phyloP scores from a whole-genome alignment of 306 rosid genomes.

The Leucaena leucocephala region DNA sequence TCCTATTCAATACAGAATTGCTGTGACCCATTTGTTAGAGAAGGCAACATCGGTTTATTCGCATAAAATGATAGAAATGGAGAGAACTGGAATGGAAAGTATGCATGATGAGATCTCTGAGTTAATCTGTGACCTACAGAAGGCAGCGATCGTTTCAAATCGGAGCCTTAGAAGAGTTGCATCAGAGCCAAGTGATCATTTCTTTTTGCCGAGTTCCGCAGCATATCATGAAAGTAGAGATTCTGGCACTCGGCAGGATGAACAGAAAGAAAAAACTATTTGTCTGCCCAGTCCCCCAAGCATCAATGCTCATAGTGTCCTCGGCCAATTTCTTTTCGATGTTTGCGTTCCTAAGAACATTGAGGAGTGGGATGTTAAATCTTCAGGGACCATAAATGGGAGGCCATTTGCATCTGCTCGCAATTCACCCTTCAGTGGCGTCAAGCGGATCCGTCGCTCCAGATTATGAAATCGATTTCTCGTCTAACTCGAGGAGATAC shows the following conservation, averaged over 20 bases:
- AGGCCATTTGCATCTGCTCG: slow-evolving; percentile 61
- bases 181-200: slow-evolving; percentile 62
- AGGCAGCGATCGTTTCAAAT: slow-evolving; percentile 67
- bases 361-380: slow-evolving; percentile 76
- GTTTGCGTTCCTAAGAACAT: slow-evolving; percentile 76
- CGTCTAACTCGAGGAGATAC: slow-evolving; percentile 11
- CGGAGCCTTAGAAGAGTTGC: slow-evolving; percentile 69
- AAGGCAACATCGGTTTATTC: slow-evolving; percentile 57
- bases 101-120: slow-evolving; percentile 62
- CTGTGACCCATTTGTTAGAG: slow-evolving; percentile 61
- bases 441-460: slow-evolving; percentile 59
- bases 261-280: slow-evolving; percentile 55
- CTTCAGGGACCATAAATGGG: slow-evolving; percentile 39
- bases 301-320: slow-evolving; percentile 66
- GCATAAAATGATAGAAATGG: slow-evolving; percentile 50
- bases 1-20: slow-evolving; percentile 64
- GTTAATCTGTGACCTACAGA: slow-evolving; percentile 69
- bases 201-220: slow-evolving; percentile 65
- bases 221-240: slow-evolving; percentile 43
- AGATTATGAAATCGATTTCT: slow-evolving; percentile 41
- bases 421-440: slow-evolving; percentile 42
- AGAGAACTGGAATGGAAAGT: slow-evolving; percentile 49
- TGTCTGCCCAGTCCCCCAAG: slow-evolving; percentile 52
- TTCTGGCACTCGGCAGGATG: slow-evolving; percentile 43
- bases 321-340: slow-evolving; percentile 68